Percentiles rank a stretch among this genome's conserved stretches.
phyloP scores from a whole-genome alignment of 2,329 filamentous ascomycete genomes.

The Alternaria brassicae region DNA sequence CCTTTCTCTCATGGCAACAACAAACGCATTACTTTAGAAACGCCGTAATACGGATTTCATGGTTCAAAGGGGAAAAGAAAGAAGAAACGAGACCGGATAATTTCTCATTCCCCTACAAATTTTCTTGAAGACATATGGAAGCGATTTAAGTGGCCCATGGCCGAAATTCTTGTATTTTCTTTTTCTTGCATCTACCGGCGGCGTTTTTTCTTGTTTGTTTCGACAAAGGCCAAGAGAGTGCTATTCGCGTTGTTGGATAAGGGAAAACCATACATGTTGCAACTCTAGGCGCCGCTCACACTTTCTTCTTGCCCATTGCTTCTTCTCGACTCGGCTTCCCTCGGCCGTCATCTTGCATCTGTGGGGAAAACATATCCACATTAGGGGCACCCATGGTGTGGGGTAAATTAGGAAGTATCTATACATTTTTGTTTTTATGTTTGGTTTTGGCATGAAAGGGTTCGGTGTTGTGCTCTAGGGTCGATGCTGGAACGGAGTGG shows the following conservation, averaged over 20 bases:
- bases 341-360: constrained; percentile 6
- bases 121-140: constrained; percentile 15
- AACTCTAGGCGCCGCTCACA: background rate
- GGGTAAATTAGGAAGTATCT: background rate
- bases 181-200: constrained; percentile 13
- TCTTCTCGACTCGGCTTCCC: background rate
- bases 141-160: constrained; percentile 14
- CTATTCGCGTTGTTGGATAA: background rate
- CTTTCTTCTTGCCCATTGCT: background rate
- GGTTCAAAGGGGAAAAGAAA: constrained; percentile 6
- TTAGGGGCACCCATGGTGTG: background rate
- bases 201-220: constrained; percentile 6
- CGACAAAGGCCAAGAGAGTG: background rate
- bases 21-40: constrained; percentile 14
- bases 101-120: background rate
- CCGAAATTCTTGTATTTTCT: constrained; percentile 2
- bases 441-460: background rate
- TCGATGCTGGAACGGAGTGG: background rate
- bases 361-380: background rate
- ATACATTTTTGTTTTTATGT: background rate
- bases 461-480: background rate
- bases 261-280: constrained; percentile 16
- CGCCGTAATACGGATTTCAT: constrained; percentile 10
- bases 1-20: background rate
- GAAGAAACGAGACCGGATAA: constrained; percentile 3